Evolutionary conservation across 805 yeast species (phyloP).

Genomic region (Zygoascus biomembranicola): DNA sequence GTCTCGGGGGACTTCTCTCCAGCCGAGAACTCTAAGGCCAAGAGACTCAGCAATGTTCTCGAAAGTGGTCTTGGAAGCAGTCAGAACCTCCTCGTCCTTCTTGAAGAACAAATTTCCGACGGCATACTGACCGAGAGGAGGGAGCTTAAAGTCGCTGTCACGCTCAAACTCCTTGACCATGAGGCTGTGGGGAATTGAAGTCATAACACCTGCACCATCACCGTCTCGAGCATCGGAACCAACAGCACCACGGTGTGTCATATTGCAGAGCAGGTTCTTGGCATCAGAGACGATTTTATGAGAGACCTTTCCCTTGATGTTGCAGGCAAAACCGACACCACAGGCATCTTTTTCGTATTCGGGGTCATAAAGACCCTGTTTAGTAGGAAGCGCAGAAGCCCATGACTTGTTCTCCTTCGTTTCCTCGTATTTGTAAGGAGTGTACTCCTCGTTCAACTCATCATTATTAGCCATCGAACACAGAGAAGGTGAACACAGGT

Average conservation of each 20-base stretch:
- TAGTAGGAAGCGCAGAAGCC: constrained; percentile 83
- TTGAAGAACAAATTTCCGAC: constrained; percentile 93
- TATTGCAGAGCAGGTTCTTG: constrained; percentile 74
- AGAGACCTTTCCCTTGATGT: constrained; percentile 77
- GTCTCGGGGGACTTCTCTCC: constrained; percentile 94
- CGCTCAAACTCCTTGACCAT: constrained; percentile 76
- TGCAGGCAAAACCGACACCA: constrained; percentile 97
- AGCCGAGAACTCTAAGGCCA: constrained; percentile 78
- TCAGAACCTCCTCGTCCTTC: constrained; percentile 63
- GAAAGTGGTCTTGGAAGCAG: constrained; percentile 65
- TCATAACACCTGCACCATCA: constrained; percentile 97
- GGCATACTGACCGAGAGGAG: constrained; percentile 81
- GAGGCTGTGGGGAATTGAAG: constrained; percentile 85
- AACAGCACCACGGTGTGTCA: constrained; percentile 99
- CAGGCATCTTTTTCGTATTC: constrained; percentile 93
- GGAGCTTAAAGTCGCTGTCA: constrained; percentile 58
- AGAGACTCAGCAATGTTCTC: constrained; percentile 70
- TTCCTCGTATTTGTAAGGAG: constrained; percentile 59
- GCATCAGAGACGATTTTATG: constrained; percentile 95
- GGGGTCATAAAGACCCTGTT: constrained; percentile 89
- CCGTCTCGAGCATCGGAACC: constrained; percentile 94
- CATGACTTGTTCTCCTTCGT: constrained; percentile 74
- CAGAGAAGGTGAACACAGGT: background rate
- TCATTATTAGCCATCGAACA: constrained; percentile 10
- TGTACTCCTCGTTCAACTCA: constrained; percentile 18